phyloP scores from a whole-genome alignment of 2,329 filamentous ascomycete species.

The Penicillium sp. region DNA sequence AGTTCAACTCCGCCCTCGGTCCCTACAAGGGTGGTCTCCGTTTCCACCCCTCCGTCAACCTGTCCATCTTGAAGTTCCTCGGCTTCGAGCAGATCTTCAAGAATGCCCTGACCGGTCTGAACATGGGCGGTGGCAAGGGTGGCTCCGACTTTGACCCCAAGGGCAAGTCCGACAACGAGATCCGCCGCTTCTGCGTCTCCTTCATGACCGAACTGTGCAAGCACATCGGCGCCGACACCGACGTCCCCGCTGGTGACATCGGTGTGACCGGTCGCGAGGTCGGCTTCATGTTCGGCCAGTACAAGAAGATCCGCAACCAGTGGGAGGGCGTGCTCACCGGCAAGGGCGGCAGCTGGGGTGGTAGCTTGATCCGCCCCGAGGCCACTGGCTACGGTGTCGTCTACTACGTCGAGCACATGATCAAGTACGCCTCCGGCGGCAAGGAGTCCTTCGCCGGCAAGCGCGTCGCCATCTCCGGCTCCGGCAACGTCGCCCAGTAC shows the following conservation, averaged over 20 bases:
- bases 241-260: constrained; percentile 96
- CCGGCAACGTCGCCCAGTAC: constrained; percentile 97
- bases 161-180: constrained; percentile 96
- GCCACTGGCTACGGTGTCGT: constrained; percentile 95
- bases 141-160: constrained; percentile 98
- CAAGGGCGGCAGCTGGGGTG: constrained; percentile 91
- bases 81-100: constrained; percentile 99
- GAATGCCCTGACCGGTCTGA: constrained; percentile 93
- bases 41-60: constrained; percentile 72
- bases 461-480: constrained; percentile 91
- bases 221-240: constrained; percentile 94
- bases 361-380: constrained; percentile 89
- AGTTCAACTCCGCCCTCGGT: constrained; percentile 96
- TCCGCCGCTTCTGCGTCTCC: constrained; percentile 90
- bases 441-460: constrained; percentile 85
- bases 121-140: constrained; percentile 97
- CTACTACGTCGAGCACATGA: constrained; percentile 97
- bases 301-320: constrained; percentile 80
- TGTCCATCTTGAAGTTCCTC: constrained; percentile 84
- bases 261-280: constrained; percentile 90
- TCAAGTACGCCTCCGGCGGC: constrained; percentile 73
- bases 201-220: constrained; percentile 96
- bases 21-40: constrained; percentile 97
- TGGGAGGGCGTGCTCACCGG: constrained; percentile 97
- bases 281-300: constrained; percentile 90